Evolutionary conservation across 257 asterid species (phyloP).

Genomic region (Gardenia jasminoides): DNA sequence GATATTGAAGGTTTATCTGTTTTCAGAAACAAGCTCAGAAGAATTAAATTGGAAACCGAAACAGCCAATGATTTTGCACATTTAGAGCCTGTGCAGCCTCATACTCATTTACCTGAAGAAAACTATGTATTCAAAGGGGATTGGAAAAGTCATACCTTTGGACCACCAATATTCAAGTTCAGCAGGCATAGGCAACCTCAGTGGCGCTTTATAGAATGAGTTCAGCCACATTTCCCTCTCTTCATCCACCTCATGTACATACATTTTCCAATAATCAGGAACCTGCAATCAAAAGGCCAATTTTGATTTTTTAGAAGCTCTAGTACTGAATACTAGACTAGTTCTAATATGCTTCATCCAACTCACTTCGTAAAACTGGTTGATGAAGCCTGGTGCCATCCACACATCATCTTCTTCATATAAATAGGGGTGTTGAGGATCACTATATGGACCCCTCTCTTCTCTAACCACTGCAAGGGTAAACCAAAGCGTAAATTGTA

Average conservation of each 20-base stretch:
- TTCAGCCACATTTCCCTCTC: constrained; percentile 96
- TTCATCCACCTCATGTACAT: constrained; percentile 82
- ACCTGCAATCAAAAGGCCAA: constrained; percentile 51
- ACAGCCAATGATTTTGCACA: background rate
- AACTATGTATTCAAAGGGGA: constrained; percentile 6
- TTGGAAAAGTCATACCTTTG: constrained; percentile 37
- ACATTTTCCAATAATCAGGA: constrained; percentile 91
- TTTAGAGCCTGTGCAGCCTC: background rate
- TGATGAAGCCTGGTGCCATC: constrained; percentile 99
- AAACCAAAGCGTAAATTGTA: constrained; percentile 10
- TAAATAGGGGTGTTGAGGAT: constrained; percentile 95
- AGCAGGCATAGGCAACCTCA: constrained; percentile 95
- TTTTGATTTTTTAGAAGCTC: constrained; percentile 4
- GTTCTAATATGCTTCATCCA: background rate
- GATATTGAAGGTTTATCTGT: background rate
- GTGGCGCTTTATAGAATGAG: constrained; percentile 89
- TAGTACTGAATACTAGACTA: background rate
- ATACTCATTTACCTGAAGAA: background rate
- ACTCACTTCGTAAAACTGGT: constrained; percentile 89
- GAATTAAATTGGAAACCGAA: background rate
- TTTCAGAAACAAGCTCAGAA: background rate
- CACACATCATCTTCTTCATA: constrained; percentile 98
- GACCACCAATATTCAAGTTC: constrained; percentile 97
- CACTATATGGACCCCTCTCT: constrained; percentile 81
- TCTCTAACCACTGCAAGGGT: constrained; percentile 80